These are phyloP conservation scores for Bruguiera gymnorhiza DNA, from an alignment of 345 rosid genomes.

Conservation along the genomic window DNA sequence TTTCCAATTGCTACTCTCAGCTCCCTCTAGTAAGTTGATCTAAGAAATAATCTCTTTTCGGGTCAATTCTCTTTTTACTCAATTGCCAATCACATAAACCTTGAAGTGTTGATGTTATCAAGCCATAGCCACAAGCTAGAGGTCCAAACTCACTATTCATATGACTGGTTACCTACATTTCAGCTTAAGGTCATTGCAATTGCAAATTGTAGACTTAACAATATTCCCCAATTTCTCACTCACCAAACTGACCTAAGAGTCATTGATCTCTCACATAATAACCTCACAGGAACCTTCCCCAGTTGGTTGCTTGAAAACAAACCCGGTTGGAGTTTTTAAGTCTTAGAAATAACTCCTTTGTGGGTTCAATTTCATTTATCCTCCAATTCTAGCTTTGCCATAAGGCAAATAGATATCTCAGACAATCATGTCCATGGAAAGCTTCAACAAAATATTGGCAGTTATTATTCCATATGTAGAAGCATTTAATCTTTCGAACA, in stretches of 20 bases:
- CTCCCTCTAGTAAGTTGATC: too few species aligned
- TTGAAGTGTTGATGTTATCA: not conserved
- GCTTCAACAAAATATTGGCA: not conserved
- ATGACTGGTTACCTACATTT: not conserved
- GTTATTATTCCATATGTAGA: not conserved
- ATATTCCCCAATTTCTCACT: not conserved
- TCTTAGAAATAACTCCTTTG: too few species aligned
- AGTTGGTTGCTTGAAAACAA: too few species aligned
- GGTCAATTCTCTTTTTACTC: not conserved
- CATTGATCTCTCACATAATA: too few species aligned
- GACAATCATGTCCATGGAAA: not conserved
- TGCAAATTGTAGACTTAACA: not conserved
- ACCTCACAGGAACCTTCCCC: too few species aligned
- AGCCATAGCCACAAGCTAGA: not conserved
- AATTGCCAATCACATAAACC: not conserved
- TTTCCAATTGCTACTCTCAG: too few species aligned
- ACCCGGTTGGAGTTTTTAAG: not conserved
- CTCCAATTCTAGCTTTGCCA: too few species aligned
- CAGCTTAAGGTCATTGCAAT: not conserved
- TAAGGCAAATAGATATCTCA: too few species aligned
- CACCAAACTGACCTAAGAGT: too few species aligned
- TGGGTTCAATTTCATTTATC: too few species aligned
- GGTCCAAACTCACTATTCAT: not conserved
- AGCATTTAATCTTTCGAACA: too few species aligned
- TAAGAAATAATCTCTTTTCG: too few species aligned